Base-by-base conservation (phyloP, 225 moss, liverwort and hornwort genomes). In the Ulota crispa region DNA sequence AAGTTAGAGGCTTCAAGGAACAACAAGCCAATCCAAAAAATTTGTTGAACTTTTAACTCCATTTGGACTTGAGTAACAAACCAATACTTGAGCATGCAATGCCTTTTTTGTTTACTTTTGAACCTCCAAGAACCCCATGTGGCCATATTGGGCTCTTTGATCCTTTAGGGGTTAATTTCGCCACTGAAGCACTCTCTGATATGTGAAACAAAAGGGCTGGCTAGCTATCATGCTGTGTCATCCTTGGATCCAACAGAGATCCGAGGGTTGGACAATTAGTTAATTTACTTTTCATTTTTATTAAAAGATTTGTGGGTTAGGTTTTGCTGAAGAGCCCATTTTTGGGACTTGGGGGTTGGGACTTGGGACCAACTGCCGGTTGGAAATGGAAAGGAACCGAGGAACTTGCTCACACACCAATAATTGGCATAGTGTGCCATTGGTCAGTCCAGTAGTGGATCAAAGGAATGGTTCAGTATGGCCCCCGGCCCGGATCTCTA, bases 351-450 rank as follows among this genome's bases (percentile, higher is more conserved):
- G 43, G 43, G 39, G 9, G 9, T 41, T 41, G 41, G 76, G 63
- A 8, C 20, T 12, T 27, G 59, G 21, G 52, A 21, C 43, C 23
- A 21, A 37, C 66, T 37, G 64, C 63, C 20, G 16, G 37, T 24
- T 16, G 32, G 47, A 10, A 34, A 6, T 15, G 31, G 50, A 11
- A 36, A 68, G 78, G 45, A 42, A 70, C 23, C 15, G 28, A 15
- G 71, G 61, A 13, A 71, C 18, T 47, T 19, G 55, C n/a, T 27
- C 21, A 0, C 18, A 27, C 21, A 0, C 4, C 71, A 81, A 81
- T 85, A 70, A 85, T 85, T 81, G 80, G 34, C 21, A 0, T 19
- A 12, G 53, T 7, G 19, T 32, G 32, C 75, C n/a, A 15, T 63
- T n/a, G 32, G 57, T 43, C 62, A 30, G 75, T 43, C 61, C 0